Evolutionary conservation across 495 filamentous ascomycete species (phyloP).

Genomic region (Endocarpon pusillum): DNA sequence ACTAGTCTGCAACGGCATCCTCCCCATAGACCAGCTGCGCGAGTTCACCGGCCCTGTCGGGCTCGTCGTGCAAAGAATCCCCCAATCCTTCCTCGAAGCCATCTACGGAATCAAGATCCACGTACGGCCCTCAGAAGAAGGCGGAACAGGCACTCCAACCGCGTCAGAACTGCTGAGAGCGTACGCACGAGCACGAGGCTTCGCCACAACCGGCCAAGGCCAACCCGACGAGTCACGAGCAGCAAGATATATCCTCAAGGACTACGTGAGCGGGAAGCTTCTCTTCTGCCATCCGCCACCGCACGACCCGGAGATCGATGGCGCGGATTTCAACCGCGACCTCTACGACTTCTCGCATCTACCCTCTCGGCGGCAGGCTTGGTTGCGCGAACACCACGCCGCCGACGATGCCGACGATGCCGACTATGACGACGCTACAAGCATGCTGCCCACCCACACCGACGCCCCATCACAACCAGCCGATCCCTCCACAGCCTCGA

Average conservation of each 20-base stretch:
- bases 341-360: slow-evolving; percentile 70
- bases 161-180: slow-evolving; percentile 73
- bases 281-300: slow-evolving; percentile 84
- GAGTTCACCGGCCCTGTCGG: slow-evolving; percentile 81
- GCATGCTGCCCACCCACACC: slow-evolving; percentile 1
- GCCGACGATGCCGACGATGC: slow-evolving; percentile 29
- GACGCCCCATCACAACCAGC: slow-evolving; percentile 11
- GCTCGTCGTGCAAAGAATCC: slow-evolving; percentile 80
- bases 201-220: slow-evolving; percentile 70
- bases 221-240: slow-evolving; percentile 88
- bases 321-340: slow-evolving; percentile 65
- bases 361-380: slow-evolving; percentile 50
- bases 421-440: slow-evolving; percentile 8
- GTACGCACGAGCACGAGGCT: slow-evolving; percentile 79
- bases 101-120: slow-evolving; percentile 83
- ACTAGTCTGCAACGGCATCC: slow-evolving; percentile 84
- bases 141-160: slow-evolving; percentile 77
- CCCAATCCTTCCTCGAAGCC: slow-evolving; percentile 77
- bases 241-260: slow-evolving; percentile 80
- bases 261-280: slow-evolving; percentile 93
- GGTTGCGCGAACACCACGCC: slow-evolving; percentile 25
- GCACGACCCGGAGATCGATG: slow-evolving; percentile 33
- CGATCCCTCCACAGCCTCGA: too few species aligned
- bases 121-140: slow-evolving; percentile 74
- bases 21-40: slow-evolving; percentile 92